These are phyloP conservation scores for Pinus taeda DNA, from an alignment of 75 land plant genomes.

Conservation along the genomic window DNA sequence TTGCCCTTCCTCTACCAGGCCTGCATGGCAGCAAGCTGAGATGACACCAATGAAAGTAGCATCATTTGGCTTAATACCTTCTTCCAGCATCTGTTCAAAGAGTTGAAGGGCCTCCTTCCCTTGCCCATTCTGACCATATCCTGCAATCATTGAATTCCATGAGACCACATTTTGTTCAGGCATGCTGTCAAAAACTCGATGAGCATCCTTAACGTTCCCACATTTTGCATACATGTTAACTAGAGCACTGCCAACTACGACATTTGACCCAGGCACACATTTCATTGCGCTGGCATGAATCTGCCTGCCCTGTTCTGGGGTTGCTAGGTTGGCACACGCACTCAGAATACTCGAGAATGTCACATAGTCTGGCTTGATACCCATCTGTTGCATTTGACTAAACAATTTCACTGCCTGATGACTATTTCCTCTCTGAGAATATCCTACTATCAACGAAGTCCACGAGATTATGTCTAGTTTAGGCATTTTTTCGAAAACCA, in stretches of 20 bases:
- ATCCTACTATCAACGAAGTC: constrained; percentile 30
- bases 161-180: constrained; percentile 9
- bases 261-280: not conserved
- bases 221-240: constrained; percentile 30
- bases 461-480: constrained; percentile 27
- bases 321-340: constrained; percentile 15
- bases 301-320: constrained; percentile 16
- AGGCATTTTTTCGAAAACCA: constrained; percentile 21
- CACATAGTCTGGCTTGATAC: constrained; percentile 9
- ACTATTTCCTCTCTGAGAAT: constrained; percentile 24
- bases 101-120: not conserved
- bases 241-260: constrained; percentile 14
- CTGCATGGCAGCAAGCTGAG: constrained; percentile 1
- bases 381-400: constrained; percentile 3
- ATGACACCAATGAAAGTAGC: not conserved
- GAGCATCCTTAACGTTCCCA: constrained; percentile 15
- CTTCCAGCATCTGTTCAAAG: not conserved
- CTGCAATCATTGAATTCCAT: constrained; percentile 19
- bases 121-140: constrained; percentile 2
- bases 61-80: constrained; percentile 6
- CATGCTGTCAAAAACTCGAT: constrained; percentile 13
- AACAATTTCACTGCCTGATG: constrained; percentile 10
- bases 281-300: constrained; percentile 15
- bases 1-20: not conserved
- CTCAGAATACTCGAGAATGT: constrained; percentile 14